Base-by-base conservation (phyloP, 2,329 filamentous ascomycete genomes). In the Emericellopsis atlantica region DNA sequence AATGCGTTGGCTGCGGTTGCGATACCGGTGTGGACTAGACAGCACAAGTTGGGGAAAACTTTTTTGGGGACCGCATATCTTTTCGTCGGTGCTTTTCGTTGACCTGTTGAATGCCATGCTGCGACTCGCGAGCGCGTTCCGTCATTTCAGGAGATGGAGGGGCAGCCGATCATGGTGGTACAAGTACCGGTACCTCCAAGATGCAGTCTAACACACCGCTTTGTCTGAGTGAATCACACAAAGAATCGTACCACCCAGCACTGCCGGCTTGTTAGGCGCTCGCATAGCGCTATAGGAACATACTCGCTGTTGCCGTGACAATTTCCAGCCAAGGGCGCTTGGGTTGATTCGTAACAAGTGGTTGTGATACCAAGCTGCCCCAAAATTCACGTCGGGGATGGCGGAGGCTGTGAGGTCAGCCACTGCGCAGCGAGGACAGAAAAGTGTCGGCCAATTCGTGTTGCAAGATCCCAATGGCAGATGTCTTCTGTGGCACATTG, bases 61-160 rank as follows among this genome's bases (percentile, higher is more conserved):
- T 43, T 52, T 53, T 54, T 54, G 51, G 51, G 51, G 51, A 52
- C 37, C 18, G 18, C 18, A 21, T 21, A 3, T 43, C 46, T 35
- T 48, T 45, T 47, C 37, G 38, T 45, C 43, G 50, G 50, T 48
- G 46, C 46, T 49, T 44, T 49, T 46, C 44, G 51, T 51, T 52
- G 50, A 54, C 50, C 50, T 54, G 51, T 54, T 54, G 51, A 54
- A 54, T 53, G 45, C 43, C 40, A 41, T 40, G 37, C 32, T 26
- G 39, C 40, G 6, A 37, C 22, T 16, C 16, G 4, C 36, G 18
- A 21, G 18, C 18, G 18, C 18, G 18, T 21, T 22, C 5, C 15
- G 12, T 18, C 21, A 26, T 38, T 36, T 36, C 34, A 35, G n/a
- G n/a, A 14, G 8, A 15, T 14, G 32, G 32, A 35, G 32, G 18